Percentiles rank a stretch among this genome's conserved stretches.
These are phyloP conservation scores for Debaryomyces prosopidis DNA, from an alignment of 805 yeast genomes.

Conservation along the genomic window DNA sequence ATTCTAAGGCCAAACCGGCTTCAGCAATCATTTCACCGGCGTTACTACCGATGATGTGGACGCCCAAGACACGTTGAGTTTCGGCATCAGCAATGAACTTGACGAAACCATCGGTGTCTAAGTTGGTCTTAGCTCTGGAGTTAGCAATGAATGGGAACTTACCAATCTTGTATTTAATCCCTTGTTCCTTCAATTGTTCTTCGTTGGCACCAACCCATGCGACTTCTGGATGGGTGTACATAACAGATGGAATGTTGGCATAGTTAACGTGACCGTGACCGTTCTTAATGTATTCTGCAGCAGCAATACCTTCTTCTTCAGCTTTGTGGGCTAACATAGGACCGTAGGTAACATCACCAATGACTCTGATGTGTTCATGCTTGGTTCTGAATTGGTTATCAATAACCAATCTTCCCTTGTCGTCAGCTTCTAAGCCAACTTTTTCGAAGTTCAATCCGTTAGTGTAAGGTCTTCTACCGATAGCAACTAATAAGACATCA, in stretches of 20 bases:
- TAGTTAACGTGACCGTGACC: constrained; percentile 99
- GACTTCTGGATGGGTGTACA: constrained; percentile 99
- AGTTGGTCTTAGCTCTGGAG: constrained; percentile 98
- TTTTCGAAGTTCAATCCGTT: constrained; percentile 86
- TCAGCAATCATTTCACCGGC: constrained; percentile 99
- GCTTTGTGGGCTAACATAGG: constrained; percentile 99
- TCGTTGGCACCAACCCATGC: constrained; percentile 99
- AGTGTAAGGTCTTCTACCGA: constrained; percentile 98
- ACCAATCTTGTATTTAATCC: constrained; percentile 89
- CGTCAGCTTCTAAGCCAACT: constrained; percentile 87
- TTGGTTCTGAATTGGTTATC: constrained; percentile 93
- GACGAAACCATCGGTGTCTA: constrained; percentile 96
- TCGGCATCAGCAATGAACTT: constrained; percentile 95
- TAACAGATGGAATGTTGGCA: constrained; percentile 95
- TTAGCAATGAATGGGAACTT: constrained; percentile 98
- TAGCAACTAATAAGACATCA: constrained; percentile 93
- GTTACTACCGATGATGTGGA: constrained; percentile 95
- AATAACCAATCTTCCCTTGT: constrained; percentile 89
- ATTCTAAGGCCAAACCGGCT: constrained; percentile 95
- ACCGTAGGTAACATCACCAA: constrained; percentile 98
- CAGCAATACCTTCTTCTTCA: constrained; percentile 99
- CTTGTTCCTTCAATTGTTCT: constrained; percentile 90
- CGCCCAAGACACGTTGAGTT: constrained; percentile 94
- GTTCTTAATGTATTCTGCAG: constrained; percentile 87
- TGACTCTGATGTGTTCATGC: constrained; percentile 89